Evolutionary conservation across 179 eudicot species (phyloP).

Genomic region (Pouteria campechiana): DNA sequence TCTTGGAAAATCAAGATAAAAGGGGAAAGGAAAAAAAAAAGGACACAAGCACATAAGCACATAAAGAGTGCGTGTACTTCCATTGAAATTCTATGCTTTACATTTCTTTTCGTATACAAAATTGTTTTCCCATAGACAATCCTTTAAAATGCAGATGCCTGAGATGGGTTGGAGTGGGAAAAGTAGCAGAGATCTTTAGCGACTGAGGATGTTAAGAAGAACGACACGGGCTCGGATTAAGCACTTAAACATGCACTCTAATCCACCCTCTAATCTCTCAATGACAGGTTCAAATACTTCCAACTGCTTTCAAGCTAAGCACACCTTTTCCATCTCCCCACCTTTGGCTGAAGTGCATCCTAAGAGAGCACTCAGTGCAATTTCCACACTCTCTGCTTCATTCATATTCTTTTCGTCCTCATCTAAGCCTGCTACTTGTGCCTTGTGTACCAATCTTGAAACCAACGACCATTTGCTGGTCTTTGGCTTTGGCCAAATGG

Average conservation of each 20-base stretch:
- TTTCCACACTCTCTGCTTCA: conserved; percentile 27
- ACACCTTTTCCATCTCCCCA: conserved; percentile 5
- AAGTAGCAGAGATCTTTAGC: conserved; percentile 1
- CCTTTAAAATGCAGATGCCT: too few species aligned
- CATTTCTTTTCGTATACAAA: too few species aligned
- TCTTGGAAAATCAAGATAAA: too few species aligned
- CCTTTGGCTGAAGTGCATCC: neutral
- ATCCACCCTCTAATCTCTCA: conserved; percentile 20
- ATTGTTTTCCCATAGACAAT: too few species aligned
- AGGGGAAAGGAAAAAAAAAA: too few species aligned
- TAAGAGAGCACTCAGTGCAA: conserved; percentile 8
- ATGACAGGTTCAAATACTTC: conserved; percentile 17
- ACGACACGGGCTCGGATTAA: conserved; percentile 31
- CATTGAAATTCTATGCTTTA: too few species aligned
- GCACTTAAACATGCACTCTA: conserved; percentile 25
- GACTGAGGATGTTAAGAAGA: conserved; percentile 31
- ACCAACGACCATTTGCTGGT: conserved; percentile 25
- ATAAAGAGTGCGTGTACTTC: too few species aligned
- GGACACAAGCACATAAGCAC: too few species aligned
- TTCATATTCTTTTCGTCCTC: conserved; percentile 6
- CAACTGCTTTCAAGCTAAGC: conserved; percentile 12
- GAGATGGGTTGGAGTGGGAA: neutral
- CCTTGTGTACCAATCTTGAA: conserved; percentile 18
- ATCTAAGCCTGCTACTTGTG: conserved; percentile 2
- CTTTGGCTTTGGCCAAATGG: conserved; percentile 13